Base-by-base conservation (phyloP, 371 early-diverging fungal genomes). In the Mycotypha africana region DNA sequence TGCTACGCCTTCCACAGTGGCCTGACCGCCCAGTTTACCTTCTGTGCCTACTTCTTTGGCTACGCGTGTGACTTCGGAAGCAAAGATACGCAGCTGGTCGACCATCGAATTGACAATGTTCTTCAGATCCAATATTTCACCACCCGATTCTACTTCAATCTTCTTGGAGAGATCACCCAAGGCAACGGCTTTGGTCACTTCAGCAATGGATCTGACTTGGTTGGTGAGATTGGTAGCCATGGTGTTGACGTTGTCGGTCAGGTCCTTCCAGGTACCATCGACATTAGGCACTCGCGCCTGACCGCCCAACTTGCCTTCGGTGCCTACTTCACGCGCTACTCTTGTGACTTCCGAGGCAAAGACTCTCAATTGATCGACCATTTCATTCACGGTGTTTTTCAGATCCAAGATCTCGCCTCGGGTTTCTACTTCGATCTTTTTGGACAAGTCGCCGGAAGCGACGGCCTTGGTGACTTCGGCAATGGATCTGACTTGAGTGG, bases 21-120 rank as follows among this genome's bases (percentile, higher is more conserved):
- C 73, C 49, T 71, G 75, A 2, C 71, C 69, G 11, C 74, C 86
- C 64, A 81, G 6, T 72, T 66, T 65, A 14, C 85, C 82, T 8
- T 84, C 82, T 0, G 82, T 79, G 1, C 82, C 82, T 53, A 81
- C 39, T 54, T 66, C 78, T 33, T 56, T 59, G 0, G 84, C 68
- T 0, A 83, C 84, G 28, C 84, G 62, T 0, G 78, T 70, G 12
- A 80, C 81, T 56, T 80, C 81, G 2, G 74, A 49, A 3, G 78
- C 70, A 52, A 80, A 80, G 0, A 70, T 57, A 31, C 56, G 48
- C 0, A 80, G 55, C 33, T 81, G 83, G 45, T 79, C 78, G 43
- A 85, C 60, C 84, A 87, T 87, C 45, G 81, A 70, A 54, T 86
- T 85, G 43, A 86, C 85, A 42, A 78, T 83, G 37, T 80, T 76